Conservation (phyloP, 257 asterid species). For the Schizonepeta tenuifolia region DNA sequence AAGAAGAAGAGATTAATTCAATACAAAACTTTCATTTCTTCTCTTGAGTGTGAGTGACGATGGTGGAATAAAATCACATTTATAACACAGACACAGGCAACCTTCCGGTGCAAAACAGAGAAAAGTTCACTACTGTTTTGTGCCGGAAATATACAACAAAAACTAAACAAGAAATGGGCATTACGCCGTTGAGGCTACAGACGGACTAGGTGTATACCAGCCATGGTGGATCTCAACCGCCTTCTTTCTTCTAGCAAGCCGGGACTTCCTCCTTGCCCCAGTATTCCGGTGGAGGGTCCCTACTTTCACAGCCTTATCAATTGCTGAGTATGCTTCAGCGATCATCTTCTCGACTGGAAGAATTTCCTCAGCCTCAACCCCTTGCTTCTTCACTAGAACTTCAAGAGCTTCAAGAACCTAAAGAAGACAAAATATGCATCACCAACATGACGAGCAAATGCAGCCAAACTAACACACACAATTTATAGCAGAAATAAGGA, state of each 20-base stretch:
- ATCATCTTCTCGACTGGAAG: conserved; percentile 72
- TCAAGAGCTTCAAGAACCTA: conserved; percentile 87
- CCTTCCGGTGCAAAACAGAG: conserved; percentile 9
- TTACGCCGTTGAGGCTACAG: conserved; percentile 45
- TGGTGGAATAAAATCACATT: conserved; percentile 23
- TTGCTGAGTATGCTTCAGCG: conserved; percentile 87
- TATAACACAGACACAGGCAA: conserved; percentile 18
- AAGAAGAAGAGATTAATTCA: background rate
- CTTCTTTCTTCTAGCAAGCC: conserved; percentile 92
- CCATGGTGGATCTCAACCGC: conserved; percentile 82
- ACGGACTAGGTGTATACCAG: conserved; percentile 76
- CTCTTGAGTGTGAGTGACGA: background rate
- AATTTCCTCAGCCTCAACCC: conserved; percentile 75
- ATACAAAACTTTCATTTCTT: background rate
- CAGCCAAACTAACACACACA: background rate
- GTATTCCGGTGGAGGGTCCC: conserved; percentile 90
- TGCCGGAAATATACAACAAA: conserved; percentile 36
- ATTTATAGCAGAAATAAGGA: background rate
- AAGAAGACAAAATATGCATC: background rate
- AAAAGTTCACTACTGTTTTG: conserved; percentile 9
- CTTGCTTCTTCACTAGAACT: conserved; percentile 65
- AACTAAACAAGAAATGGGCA: conserved; percentile 3
- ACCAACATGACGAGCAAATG: conserved; percentile 7
- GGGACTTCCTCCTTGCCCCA: conserved; percentile 94
- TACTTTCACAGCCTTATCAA: conserved; percentile 80